Percentiles rank a stretch among this genome's conserved stretches.
phyloP scores from a whole-genome alignment of 768 basidiomycete species.

The Trametes gibbosa region DNA sequence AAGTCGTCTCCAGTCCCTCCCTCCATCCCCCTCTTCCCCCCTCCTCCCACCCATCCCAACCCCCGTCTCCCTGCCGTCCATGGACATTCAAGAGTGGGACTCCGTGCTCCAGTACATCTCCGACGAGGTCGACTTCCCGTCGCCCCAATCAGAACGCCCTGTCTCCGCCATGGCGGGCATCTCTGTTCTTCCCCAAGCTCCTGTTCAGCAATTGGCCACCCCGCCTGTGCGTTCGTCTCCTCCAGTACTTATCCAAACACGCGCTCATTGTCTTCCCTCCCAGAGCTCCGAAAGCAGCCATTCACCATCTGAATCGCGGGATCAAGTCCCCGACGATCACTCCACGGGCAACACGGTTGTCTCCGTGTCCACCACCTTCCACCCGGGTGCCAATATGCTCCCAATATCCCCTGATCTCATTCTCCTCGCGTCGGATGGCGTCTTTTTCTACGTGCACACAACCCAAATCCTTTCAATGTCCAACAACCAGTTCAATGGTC shows the following conservation, averaged over 20 bases:
- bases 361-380: constrained; percentile 82
- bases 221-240: constrained; percentile 23
- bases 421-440: constrained; percentile 68
- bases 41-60: not conserved
- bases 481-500: constrained; percentile 58
- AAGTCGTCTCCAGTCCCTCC: not conserved
- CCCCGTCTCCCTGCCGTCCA: not conserved
- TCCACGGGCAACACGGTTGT: constrained; percentile 40
- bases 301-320: constrained; percentile 7
- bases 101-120: constrained; percentile 27
- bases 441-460: constrained; percentile 82
- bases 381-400: constrained; percentile 59
- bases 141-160: constrained; percentile 14
- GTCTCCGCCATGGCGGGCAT: constrained; percentile 19
- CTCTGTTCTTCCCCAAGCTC: not conserved
- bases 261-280: not conserved
- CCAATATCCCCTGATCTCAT: constrained; percentile 59
- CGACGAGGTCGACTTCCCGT: constrained; percentile 17
- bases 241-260: not conserved
- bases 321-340: not conserved
- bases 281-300: constrained; percentile 19
- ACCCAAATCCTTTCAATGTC: constrained; percentile 58
- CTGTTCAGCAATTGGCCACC: constrained; percentile 19
- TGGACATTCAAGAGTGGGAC: constrained; percentile 27
- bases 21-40: not conserved